Conservation (phyloP, 2,329 filamentous ascomycete genomes). For the Ceratocystiopsis brevicomis region DNA sequence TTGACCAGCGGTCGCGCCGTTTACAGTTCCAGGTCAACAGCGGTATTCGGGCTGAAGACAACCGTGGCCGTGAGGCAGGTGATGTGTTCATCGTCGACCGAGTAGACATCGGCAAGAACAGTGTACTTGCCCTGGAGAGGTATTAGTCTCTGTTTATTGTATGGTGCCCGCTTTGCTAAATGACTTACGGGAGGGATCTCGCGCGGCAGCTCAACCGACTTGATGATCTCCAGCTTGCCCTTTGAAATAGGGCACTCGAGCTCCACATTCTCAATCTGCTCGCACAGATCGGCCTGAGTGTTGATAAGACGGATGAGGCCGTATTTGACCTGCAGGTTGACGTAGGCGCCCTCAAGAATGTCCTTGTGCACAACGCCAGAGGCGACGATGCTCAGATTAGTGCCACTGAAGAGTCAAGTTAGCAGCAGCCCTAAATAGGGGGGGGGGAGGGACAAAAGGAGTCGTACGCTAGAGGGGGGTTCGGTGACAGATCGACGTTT, state of each 20-base stretch:
- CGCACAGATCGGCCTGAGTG: slow-evolving; percentile 67
- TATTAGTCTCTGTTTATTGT: neutral
- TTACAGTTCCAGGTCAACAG: slow-evolving; percentile 3
- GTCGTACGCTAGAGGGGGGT: slow-evolving; percentile 72
- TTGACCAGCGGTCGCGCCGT: no score
- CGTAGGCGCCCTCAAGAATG: slow-evolving; percentile 62
- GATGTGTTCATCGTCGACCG: slow-evolving; percentile 50
- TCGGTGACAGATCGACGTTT: slow-evolving; percentile 63
- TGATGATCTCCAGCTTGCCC: slow-evolving; percentile 53
- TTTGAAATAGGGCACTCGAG: slow-evolving; percentile 74
- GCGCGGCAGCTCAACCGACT: slow-evolving; percentile 66
- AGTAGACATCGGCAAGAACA: slow-evolving; percentile 72
- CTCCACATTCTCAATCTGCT: slow-evolving; percentile 75
- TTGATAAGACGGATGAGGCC: slow-evolving; percentile 79
- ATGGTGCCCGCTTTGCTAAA: neutral
- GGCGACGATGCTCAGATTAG: slow-evolving; percentile 60
- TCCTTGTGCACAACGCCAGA: slow-evolving; percentile 52
- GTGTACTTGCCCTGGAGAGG: slow-evolving; percentile 60
- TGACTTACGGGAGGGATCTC: slow-evolving; percentile 71
- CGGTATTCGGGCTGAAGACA: slow-evolving; percentile 30
- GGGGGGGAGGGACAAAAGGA: neutral
- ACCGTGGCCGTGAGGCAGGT: slow-evolving; percentile 72
- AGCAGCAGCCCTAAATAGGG: neutral
- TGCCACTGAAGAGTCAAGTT: slow-evolving; percentile 37
- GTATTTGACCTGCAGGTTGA: slow-evolving; percentile 77